Evolutionary conservation across 2,329 filamentous ascomycete species (phyloP), one percentile per base, ranked within the genome.

Genomic region (Fusarium mangiferae): DNA sequence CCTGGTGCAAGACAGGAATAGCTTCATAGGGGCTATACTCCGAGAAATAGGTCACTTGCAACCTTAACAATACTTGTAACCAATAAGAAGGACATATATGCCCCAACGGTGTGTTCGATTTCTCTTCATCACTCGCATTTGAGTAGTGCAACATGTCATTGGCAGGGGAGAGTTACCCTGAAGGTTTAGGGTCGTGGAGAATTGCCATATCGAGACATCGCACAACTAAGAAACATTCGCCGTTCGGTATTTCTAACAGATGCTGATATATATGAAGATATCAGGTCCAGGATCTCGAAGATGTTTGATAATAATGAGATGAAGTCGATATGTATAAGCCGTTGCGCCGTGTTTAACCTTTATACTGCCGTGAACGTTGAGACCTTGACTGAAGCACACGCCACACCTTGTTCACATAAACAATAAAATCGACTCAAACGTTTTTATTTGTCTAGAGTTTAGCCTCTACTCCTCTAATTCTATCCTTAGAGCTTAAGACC

Each of bases 401-500:
- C 24, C 20, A 8, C 17, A 9, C 13, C 22, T 26, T 9, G 13
- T 6, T 20, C 14, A n/a, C 15, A 30, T 13, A 22, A 28, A 39
- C 26, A 22, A 3, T 8, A 6, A n/a, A 52, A 33, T 15, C 18
- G 15, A 49, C 22, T 20, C 17, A 38, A 44, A 30, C 6, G 3
- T 17, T 20, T 26, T 46, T 28, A 35, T 41, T 49, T 15, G 24
- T 39, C 45, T 14, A 13, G 24, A 22, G 35, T 33, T 33, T 33
- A 45, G 20, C n/a, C 14, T 36, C 28, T 46, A 45, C 5, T 51
- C 11, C 35, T 66, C n/a, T 55, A 7, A 46, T 24, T 18, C 38
- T 12, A 14, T 22, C 42, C 22, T 38, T 38, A 74, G 7, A 73
- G 28, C 38, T 70, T 70, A 14, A 83, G 70, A 20, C 81, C 87